Evolutionary conservation across 2,329 filamentous ascomycete genomes (phyloP), one percentile per base, ranked within the genome.

Genomic region (Pseudogymnoascus sp.): DNA sequence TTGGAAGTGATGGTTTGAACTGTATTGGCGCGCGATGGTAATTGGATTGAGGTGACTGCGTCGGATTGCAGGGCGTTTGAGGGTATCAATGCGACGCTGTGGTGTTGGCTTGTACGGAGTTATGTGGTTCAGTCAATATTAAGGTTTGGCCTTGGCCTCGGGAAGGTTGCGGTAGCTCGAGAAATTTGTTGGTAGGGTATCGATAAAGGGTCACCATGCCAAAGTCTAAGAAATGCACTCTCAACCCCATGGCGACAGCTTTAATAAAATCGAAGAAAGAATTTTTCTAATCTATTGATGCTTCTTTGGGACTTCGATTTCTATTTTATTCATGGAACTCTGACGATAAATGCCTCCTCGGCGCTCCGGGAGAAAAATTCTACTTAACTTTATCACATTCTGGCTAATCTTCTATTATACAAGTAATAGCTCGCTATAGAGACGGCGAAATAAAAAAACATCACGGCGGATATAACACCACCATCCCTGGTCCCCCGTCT

Each of bases 41-140:
- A 33, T 56, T 4, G 26, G 14, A 19, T 56, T 19, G n/a, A 56
- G n/a, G n/a, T 33, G 19, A 21, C 16, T 56, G 16, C n/a, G 50
- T 56, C 29, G n/a, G 50, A 14, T 56, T 33, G 26, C 50, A 29
- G 29, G 31, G 16, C 47, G 59, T 61, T 3, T 38, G 16, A 4
- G 33, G 31, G 33, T 47, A 61, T 16, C 59, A 61, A 61, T 38
- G 59, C 59, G 59, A 47, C 19, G 59, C 5, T 56, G 50, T 33
- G 50, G 1, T 56, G 50, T 56, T 56, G 50, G 50, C 10, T 33
- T 4, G 29, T 19, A 29, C n/a, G 29, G n/a, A 56, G 50, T 56
- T 56, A 56, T 56, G 50, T 56, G 50, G 50, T 33, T 56, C n/a
- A 33, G 29, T 33, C 50, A 56, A 56, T 56, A 56, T 56, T 56